phyloP scores from a whole-genome alignment of 257 asterid genomes.

The Solanum dulcamara region DNA sequence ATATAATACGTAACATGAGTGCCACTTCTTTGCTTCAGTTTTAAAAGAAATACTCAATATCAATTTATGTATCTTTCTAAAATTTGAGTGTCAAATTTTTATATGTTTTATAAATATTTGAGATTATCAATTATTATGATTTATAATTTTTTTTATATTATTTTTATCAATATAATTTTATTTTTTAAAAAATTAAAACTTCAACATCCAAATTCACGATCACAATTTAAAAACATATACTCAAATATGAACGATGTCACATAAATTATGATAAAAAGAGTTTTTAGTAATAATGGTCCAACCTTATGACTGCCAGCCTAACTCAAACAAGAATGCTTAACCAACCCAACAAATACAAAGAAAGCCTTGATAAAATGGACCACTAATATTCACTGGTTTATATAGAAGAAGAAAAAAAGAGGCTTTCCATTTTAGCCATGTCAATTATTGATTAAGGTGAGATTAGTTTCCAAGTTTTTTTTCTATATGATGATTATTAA shows the following conservation, averaged over 20 bases:
- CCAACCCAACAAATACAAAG: background rate
- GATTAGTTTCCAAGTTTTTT: background rate
- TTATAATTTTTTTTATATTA: too few relatives aligned
- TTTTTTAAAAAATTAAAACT: too few relatives aligned
- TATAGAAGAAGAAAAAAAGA: background rate
- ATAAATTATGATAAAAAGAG: background rate
- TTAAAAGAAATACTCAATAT: too few relatives aligned
- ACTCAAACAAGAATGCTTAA: background rate
- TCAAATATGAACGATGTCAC: background rate
- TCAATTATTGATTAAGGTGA: background rate
- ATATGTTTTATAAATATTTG: too few relatives aligned
- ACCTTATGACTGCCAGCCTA: background rate
- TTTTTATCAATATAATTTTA: too few relatives aligned
- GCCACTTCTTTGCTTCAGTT: too few relatives aligned
- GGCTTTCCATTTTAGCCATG: background rate
- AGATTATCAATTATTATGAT: too few relatives aligned
- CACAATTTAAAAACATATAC: background rate
- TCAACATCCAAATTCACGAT: background rate
- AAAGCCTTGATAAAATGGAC: background rate
- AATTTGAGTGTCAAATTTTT: too few relatives aligned
- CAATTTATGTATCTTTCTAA: too few relatives aligned
- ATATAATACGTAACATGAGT: too few relatives aligned
- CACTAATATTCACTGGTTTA: background rate
- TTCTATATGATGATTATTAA: background rate
- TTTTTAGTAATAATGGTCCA: background rate